Conservation (phyloP, 2,329 filamentous ascomycete species). For the Calcarisporium arbuscula region DNA sequence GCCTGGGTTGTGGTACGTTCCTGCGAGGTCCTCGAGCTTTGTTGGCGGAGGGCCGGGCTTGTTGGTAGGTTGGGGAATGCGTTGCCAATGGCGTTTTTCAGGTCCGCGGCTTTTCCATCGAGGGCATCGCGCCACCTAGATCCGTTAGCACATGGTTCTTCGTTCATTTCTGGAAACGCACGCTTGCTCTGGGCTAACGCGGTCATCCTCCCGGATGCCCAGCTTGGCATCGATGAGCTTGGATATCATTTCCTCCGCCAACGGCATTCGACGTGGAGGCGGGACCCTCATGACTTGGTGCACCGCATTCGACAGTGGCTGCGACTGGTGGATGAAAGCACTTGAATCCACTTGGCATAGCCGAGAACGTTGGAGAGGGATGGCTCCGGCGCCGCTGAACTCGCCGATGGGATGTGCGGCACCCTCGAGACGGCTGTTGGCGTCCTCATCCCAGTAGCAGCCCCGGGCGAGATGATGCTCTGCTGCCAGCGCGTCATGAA, state of each 20-base stretch:
- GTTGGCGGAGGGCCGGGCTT: slow-evolving; percentile 29
- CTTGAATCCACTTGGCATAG: slow-evolving; percentile 43
- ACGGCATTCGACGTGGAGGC: slow-evolving; percentile 29
- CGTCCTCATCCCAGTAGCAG: slow-evolving; percentile 32
- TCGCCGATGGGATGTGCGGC: slow-evolving; percentile 20
- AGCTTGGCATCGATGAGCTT: slow-evolving; percentile 25
- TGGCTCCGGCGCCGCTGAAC: slow-evolving; percentile 32
- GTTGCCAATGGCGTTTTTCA: slow-evolving; percentile 25
- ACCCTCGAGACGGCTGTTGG: slow-evolving; percentile 14
- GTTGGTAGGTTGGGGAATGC: slow-evolving; percentile 34
- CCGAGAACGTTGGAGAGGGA: slow-evolving; percentile 43
- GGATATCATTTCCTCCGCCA: slow-evolving; percentile 17
- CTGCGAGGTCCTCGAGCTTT: slow-evolving; percentile 24
- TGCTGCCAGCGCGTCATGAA: slow-evolving; percentile 18
- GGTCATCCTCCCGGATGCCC: slow-evolving; percentile 11
- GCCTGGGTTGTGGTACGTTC: slow-evolving; percentile 37
- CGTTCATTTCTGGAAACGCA: too few relatives aligned
- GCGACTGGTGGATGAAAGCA: slow-evolving; percentile 32
- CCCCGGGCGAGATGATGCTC: slow-evolving; percentile 31
- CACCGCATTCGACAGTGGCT: slow-evolving; percentile 16
- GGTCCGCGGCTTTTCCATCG: too few relatives aligned
- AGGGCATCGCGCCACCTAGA: too few relatives aligned
- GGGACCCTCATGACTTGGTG: slow-evolving; percentile 23
- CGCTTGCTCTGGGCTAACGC: too few relatives aligned
- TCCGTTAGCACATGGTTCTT: too few relatives aligned